A percentile compares a stretch with the other conserved stretches of the same genome.
Evolutionary conservation across 2,329 filamentous ascomycete species (phyloP).

Genomic region (Didymella keratinophila): DNA sequence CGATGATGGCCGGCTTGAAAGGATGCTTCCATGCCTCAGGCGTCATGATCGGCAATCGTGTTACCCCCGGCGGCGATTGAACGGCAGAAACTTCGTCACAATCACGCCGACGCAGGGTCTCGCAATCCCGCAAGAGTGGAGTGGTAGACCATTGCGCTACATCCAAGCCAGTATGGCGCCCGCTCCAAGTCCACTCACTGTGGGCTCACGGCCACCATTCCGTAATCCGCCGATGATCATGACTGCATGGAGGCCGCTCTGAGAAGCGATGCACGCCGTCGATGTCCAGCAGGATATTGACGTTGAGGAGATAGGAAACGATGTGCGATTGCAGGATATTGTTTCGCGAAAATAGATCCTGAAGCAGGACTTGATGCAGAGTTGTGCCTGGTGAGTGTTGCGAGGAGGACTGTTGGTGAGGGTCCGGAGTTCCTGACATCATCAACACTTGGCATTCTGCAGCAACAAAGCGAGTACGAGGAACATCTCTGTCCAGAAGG

Average conservation of each 20-base stretch:
- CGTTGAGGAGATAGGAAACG: conserved; percentile 22
- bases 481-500: conserved; percentile 1
- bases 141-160: conserved; percentile 30
- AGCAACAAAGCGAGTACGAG: conserved; percentile 5
- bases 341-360: conserved; percentile 30
- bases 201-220: conserved; percentile 25
- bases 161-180: conserved; percentile 20
- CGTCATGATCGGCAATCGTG: conserved; percentile 42
- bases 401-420: conserved; percentile 16
- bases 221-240: conserved; percentile 32
- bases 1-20: conserved; percentile 12
- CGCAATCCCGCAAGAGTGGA: conserved; percentile 26
- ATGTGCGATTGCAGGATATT: conserved; percentile 23
- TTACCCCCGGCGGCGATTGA: conserved; percentile 27
- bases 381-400: conserved; percentile 6
- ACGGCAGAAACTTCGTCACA: conserved; percentile 33
- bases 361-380: conserved; percentile 29
- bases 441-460: conserved; percentile 16
- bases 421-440: conserved; percentile 37
- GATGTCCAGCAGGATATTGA: conserved; percentile 24
- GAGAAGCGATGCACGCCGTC: conserved; percentile 26
- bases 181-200: conserved; percentile 21
- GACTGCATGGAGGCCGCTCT: conserved; percentile 27
- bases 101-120: conserved; percentile 40
- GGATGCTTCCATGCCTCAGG: conserved; percentile 32